phyloP scores from a whole-genome alignment of 2,329 filamentous ascomycete species.

The Colletotrichum sp. region DNA sequence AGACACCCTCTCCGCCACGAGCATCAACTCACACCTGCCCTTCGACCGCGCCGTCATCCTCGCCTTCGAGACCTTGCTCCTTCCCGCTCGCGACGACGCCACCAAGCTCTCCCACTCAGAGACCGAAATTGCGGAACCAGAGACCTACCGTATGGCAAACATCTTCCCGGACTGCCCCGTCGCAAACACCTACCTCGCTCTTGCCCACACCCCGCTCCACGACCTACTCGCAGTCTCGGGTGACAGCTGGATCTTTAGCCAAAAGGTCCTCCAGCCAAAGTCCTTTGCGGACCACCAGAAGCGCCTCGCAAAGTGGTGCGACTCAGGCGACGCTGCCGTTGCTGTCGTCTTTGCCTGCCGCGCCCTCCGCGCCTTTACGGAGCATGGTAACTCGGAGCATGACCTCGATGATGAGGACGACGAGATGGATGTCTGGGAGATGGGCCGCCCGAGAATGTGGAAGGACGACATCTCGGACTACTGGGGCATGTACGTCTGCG shows the following conservation, averaged over 20 bases:
- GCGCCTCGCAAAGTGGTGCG: constrained; percentile 50
- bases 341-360: constrained; percentile 57
- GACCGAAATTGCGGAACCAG: constrained; percentile 25
- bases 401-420: neutral
- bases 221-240: constrained; percentile 63
- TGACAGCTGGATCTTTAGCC: constrained; percentile 62
- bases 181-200: constrained; percentile 60
- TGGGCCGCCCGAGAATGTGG: constrained; percentile 20
- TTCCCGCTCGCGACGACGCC: constrained; percentile 37
- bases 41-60: constrained; percentile 49
- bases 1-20: constrained; percentile 38
- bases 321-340: constrained; percentile 47
- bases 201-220: constrained; percentile 63
- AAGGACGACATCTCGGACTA: constrained; percentile 52
- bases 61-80: constrained; percentile 39
- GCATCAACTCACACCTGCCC: constrained; percentile 35
- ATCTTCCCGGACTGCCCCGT: constrained; percentile 51
- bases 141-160: constrained; percentile 33
- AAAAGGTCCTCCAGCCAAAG: constrained; percentile 51
- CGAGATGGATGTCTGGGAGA: constrained; percentile 7
- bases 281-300: constrained; percentile 52
- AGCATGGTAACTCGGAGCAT: constrained; percentile 18
- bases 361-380: constrained; percentile 48
- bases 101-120: constrained; percentile 30
- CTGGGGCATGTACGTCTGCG: constrained; percentile 62